Percentiles rank a stretch among this genome's conserved stretches.
Conservation (phyloP, 2,329 filamentous ascomycete genomes). For the Fusarium fujikuroi region DNA sequence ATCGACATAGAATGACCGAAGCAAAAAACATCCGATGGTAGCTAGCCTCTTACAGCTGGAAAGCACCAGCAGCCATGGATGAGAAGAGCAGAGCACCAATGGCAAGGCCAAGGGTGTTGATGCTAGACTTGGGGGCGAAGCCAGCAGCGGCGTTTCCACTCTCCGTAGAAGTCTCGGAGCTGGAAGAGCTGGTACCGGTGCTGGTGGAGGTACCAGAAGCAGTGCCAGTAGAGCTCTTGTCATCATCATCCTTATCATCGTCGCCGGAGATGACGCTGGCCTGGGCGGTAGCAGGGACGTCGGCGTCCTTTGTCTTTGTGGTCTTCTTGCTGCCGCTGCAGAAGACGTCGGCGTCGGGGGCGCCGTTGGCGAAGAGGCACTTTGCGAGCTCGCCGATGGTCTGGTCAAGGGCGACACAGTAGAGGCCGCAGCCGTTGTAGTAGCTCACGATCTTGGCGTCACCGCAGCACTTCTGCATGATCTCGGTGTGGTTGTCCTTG, state of each 20-base stretch:
- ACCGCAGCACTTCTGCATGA: constrained; percentile 59
- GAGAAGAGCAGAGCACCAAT: constrained; percentile 53
- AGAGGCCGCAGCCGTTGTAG: constrained; percentile 60
- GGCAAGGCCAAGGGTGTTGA: constrained; percentile 49
- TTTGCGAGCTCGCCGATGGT: constrained; percentile 43
- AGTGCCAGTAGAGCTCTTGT: constrained; percentile 12
- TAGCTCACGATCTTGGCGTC: constrained; percentile 57
- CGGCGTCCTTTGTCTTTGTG: constrained; percentile 42
- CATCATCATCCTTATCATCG: constrained; percentile 10
- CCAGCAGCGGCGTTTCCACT: constrained; percentile 38
- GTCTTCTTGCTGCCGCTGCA: constrained; percentile 54
- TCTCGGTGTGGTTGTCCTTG: constrained; percentile 53
- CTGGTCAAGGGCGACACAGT: constrained; percentile 56
- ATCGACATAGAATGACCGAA: constrained; percentile 10
- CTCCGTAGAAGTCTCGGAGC: constrained; percentile 19
- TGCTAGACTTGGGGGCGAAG: constrained; percentile 35
- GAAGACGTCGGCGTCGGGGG: constrained; percentile 53
- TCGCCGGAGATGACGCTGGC: constrained; percentile 48
- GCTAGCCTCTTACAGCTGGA: constrained; percentile 38
- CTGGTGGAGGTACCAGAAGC: constrained; percentile 12
- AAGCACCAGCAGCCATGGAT: constrained; percentile 43
- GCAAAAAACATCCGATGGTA: background rate
- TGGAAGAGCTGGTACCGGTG: constrained; percentile 20
- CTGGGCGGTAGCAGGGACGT: constrained; percentile 45
- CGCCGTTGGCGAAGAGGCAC: constrained; percentile 55